Percentiles rank a stretch among this genome's conserved stretches.
phyloP scores from a whole-genome alignment of 2,329 filamentous ascomycete species.

The Pestalotiopsis sp. region DNA sequence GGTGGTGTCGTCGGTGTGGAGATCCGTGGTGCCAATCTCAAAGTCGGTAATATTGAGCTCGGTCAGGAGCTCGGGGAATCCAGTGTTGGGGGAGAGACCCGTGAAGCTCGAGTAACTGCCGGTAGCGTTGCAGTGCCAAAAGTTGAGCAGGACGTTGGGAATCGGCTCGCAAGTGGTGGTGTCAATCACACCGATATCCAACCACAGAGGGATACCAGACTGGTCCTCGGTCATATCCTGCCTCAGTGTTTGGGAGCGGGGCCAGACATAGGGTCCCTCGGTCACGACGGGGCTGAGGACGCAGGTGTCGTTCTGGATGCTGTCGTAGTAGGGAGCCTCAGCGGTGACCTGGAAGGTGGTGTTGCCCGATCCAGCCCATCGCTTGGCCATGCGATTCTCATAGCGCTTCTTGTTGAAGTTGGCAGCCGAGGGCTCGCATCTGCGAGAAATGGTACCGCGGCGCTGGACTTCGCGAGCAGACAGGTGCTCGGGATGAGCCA shows the following conservation, averaged over 20 bases:
- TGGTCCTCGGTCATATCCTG: constrained; percentile 40
- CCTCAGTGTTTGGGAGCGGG: constrained; percentile 41
- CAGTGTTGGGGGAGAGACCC: constrained; percentile 31
- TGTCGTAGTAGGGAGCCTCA: constrained; percentile 27
- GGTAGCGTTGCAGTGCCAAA: constrained; percentile 50
- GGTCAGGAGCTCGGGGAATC: constrained; percentile 28
- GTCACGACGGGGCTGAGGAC: constrained; percentile 44
- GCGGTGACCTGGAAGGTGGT: constrained; percentile 24
- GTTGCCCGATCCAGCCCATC: constrained; percentile 14
- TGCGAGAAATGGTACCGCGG: constrained; percentile 22
- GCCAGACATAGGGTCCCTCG: constrained; percentile 47
- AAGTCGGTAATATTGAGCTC: constrained; percentile 29
- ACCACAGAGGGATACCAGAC: constrained; percentile 42
- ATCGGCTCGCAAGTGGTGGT: constrained; percentile 43
- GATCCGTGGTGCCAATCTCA: constrained; percentile 16
- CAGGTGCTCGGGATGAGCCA: not conserved
- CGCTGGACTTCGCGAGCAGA: constrained; percentile 9
- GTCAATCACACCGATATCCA: constrained; percentile 49
- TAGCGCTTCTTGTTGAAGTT: constrained; percentile 24
- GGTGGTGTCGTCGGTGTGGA: constrained; percentile 33
- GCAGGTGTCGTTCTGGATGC: constrained; percentile 46
- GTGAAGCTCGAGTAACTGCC: constrained; percentile 43
- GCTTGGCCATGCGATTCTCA: constrained; percentile 17
- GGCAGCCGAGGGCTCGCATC: constrained; percentile 23
- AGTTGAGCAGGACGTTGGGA: constrained; percentile 40